Evolutionary conservation across 2,329 filamentous ascomycete species (phyloP), one percentile per base, ranked within the genome.

Genomic region (Phyllosticta paracitricarpa): DNA sequence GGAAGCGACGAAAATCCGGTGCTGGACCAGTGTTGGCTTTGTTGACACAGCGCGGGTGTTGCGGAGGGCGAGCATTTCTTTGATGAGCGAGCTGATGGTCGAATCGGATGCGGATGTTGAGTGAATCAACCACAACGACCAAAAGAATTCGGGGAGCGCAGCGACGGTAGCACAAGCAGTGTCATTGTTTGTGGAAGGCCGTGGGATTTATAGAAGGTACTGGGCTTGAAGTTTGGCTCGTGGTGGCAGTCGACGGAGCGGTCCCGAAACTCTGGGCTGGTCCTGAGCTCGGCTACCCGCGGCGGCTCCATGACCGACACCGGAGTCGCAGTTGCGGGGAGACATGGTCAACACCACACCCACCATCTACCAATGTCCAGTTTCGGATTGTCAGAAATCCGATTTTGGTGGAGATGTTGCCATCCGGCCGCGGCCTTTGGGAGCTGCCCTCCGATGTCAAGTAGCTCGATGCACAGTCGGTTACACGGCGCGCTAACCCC

Each of bases 51-150:
- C 51, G 19, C 60, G 60, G 52, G 52, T 35, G 60, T 58, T 51
- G 55, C 56, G 51, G 35, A 62, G 51, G 33, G 60, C 35, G 56
- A 62, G 56, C 60, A 62, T 62, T 51, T 51, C 60, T 51, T 58
- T 17, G 40, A 51, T 52, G 14, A 56, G 58, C 53, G 33, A 61
- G 54, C 51, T 22, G 58, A 26, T 48, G 58, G 26, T 12, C n/a
- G 7, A 14, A 25, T 35, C 54, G 35, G 24, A 10, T 14, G 35
- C 35, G 54, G 24, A 52, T 9, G 25, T 25, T 35, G 40, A 53
- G 40, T 51, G 33, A 60, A 53, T 52, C 25, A 35, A 14, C 24
- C 54, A 54, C 17, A n/a, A 12, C n/a, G 5, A 14, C 22, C 53
- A 12, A 26, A 35, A 3, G 9, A 6, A 1, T 12, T 14, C n/a